Base-by-base conservation (phyloP, 768 basidiomycete species). In the Naganishia vishniacii region DNA sequence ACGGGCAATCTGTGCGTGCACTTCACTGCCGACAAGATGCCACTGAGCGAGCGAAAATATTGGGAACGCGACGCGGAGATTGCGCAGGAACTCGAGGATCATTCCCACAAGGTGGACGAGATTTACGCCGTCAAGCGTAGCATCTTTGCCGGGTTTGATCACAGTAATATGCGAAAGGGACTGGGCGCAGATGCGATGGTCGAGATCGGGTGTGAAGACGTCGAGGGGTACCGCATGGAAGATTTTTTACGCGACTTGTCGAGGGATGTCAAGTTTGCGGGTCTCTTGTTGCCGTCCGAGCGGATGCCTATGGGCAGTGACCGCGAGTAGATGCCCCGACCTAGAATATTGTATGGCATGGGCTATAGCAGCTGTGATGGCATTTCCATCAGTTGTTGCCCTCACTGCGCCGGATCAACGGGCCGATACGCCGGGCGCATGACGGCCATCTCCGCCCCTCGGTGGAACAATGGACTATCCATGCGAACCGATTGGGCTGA, bases 31-130 rank as follows among this genome's bases (percentile, higher is more conserved):
- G 53, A 23, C 20, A 56, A 56, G 23, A 40, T 37, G 5, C 34
- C 53, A 9, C 18, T 34, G 16, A 41, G n/a, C 20, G 32, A 56
- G 34, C 53, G 34, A 12, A 56, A 56, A 26, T 56, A 56, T 18
- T 56, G 53, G 53, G 53, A 56, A 41, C 32, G 53, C 7, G 53
- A 56, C 11, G 23, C 53, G 34, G 34, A 56, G 16, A 56, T 56
- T 7, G 23, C 40, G 37, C 8, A 40, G 20, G 53, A 56, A 20
- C 53, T 56, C 1, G 3, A 25, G 11, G 53, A 40, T 2, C 53
- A 56, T 26, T 29, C 37, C 1, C 16, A 1, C 34, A 56, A 56
- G 20, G 23, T 34, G 53, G 53, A 56, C 53, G 53, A 56, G 37
- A 40, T 56, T 6, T 56, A 56, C 53, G 53, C 53, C 34, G 31